Evolutionary conservation across 805 yeast genomes (phyloP).

Genomic region (Lachancea kluyveri): DNA sequence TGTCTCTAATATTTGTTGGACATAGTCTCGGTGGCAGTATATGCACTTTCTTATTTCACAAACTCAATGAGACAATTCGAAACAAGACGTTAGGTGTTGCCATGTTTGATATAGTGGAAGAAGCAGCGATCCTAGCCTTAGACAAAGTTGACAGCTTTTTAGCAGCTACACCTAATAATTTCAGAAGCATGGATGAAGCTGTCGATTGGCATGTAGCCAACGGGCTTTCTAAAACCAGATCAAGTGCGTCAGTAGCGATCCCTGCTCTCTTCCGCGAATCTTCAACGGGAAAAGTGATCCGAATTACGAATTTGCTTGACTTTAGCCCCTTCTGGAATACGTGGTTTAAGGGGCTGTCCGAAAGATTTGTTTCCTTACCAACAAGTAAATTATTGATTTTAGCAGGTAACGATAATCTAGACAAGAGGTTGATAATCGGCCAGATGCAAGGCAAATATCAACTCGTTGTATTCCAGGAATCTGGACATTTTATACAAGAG

Average conservation of each 20-base stretch:
- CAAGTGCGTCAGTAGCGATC: conserved; percentile 70
- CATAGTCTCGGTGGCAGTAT: conserved; percentile 94
- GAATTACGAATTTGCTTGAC: conserved; percentile 59
- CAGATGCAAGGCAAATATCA: conserved; percentile 99
- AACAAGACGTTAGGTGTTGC: conserved; percentile 54
- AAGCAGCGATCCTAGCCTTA: conserved; percentile 73
- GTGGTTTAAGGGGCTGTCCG: conserved; percentile 77
- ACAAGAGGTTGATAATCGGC: conserved; percentile 80
- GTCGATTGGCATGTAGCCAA: conserved; percentile 76
- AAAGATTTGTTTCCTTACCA: conserved; percentile 40
- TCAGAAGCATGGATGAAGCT: conserved; percentile 49
- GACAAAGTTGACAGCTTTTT: conserved; percentile 62
- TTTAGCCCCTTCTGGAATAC: conserved; percentile 70
- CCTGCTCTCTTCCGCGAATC: conserved; percentile 50
- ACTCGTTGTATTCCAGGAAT: conserved; percentile 68
- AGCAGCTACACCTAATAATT: conserved; percentile 54
- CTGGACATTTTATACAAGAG: conserved; percentile 96
- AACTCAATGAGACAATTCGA: conserved; percentile 15
- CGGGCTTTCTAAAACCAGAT: conserved; percentile 44
- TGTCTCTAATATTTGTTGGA: conserved; percentile 58
- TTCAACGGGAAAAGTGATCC: conserved; percentile 30
- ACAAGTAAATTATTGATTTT: conserved; percentile 68
- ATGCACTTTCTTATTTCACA: conserved; percentile 45
- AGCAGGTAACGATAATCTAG: conserved; percentile 87
- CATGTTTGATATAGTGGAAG: conserved; percentile 91